phyloP scores from a whole-genome alignment of 2,329 filamentous ascomycete genomes.

The Ceratocystis destructans region DNA sequence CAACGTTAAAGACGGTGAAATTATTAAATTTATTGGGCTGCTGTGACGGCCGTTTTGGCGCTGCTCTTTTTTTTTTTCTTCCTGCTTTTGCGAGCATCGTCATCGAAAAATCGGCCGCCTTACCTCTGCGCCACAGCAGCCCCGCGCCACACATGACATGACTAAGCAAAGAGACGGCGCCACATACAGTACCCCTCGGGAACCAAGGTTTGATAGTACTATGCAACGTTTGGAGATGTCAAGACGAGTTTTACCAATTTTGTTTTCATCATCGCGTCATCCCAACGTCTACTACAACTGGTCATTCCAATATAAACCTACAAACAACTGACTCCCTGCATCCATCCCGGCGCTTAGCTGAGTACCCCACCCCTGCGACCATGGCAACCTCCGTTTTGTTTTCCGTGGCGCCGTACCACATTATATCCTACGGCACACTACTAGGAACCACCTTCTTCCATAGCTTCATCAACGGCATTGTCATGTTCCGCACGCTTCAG shows the following conservation, averaged over 20 bases:
- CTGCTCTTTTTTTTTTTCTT: constrained; percentile 4
- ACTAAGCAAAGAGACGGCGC: not conserved
- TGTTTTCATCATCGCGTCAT: too few species aligned
- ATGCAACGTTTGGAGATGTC: too few species aligned
- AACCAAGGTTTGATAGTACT: too few species aligned
- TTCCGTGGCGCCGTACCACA: constrained; percentile 59
- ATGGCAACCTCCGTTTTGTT: constrained; percentile 34
- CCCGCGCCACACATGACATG: not conserved
- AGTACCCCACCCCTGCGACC: not conserved
- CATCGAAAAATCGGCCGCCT: constrained; percentile 12
- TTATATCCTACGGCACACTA: constrained; percentile 71
- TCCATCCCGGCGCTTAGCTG: too few species aligned
- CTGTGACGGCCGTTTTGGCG: not conserved
- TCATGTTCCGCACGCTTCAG: constrained; percentile 63
- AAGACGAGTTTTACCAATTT: too few species aligned
- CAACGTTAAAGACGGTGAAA: not conserved
- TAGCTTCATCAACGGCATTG: constrained; percentile 60
- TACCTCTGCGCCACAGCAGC: not conserved
- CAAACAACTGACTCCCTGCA: not conserved
- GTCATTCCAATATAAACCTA: not conserved
- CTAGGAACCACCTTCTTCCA: constrained; percentile 81
- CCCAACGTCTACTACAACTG: not conserved
- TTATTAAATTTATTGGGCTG: not conserved
- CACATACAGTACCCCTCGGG: not conserved
- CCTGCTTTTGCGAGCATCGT: constrained; percentile 10